phyloP scores from a whole-genome alignment of 1,284 basidiomycete genomes.

The Rhodofomes roseus region DNA sequence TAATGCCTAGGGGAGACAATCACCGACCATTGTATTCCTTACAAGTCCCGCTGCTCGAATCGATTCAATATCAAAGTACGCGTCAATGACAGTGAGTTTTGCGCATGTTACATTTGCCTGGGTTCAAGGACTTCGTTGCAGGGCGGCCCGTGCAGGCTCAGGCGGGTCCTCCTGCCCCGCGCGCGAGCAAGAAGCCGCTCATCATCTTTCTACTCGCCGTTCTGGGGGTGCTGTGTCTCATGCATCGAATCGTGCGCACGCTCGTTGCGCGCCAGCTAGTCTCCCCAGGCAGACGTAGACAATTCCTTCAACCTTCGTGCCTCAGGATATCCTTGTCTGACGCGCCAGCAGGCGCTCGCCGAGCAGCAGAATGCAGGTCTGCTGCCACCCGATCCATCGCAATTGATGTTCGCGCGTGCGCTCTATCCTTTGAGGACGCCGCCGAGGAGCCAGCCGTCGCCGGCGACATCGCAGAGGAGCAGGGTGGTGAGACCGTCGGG shows the following conservation, averaged over 20 bases:
- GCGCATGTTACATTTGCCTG: too few species aligned
- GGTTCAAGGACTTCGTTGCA: constrained; percentile 68
- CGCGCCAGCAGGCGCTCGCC: constrained; percentile 40
- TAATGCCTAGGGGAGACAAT: too few species aligned
- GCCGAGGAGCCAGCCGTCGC: not conserved
- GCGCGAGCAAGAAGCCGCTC: constrained; percentile 85
- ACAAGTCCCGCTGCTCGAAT: too few species aligned
- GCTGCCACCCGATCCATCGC: constrained; percentile 66
- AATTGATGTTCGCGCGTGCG: constrained; percentile 86
- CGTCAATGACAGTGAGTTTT: too few species aligned
- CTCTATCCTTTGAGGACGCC: constrained; percentile 69
- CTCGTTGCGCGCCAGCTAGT: constrained; percentile 77
- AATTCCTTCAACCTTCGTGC: too few species aligned
- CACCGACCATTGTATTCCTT: too few species aligned
- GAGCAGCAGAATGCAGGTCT: constrained; percentile 37
- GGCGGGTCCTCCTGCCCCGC: constrained; percentile 39
- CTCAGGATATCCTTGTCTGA: too few species aligned
- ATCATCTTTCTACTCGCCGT: constrained; percentile 95
- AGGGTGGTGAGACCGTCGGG: not conserved
- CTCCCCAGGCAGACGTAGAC: too few species aligned
- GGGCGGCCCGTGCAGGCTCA: constrained; percentile 51
- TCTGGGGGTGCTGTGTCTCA: constrained; percentile 91
- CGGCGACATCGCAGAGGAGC: not conserved
- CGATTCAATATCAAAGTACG: too few species aligned
- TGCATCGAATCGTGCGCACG: constrained; percentile 85